Percentiles rank a stretch among this genome's conserved stretches.
Conservation (phyloP, 495 filamentous ascomycete species). For the Penicillium diatomitis region DNA sequence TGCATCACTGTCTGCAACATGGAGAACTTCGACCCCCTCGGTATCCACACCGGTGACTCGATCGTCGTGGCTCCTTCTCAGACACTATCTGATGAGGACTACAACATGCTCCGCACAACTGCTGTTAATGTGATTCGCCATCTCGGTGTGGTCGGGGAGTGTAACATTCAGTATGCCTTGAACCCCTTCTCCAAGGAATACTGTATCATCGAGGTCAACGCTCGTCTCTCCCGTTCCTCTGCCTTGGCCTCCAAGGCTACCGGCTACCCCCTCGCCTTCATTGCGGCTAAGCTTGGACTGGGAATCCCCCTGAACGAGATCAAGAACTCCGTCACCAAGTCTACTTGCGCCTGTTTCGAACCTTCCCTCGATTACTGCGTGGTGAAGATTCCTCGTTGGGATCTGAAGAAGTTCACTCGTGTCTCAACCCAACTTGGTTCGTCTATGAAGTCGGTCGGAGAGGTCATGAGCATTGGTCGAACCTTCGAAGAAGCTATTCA, state of each 20-base stretch:
- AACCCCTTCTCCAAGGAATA: constrained; percentile 97
- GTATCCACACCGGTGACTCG: constrained; percentile 96
- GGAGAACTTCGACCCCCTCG: constrained; percentile 98
- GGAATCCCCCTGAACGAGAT: constrained; percentile 95
- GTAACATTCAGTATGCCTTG: constrained; percentile 96
- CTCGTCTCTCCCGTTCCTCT: constrained; percentile 91
- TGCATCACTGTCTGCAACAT: constrained; percentile 99
- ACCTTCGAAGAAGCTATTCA: constrained; percentile 98
- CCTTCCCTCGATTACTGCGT: constrained; percentile 98
- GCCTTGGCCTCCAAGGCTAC: constrained; percentile 96
- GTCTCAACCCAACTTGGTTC: constrained; percentile 92
- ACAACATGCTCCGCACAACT: constrained; percentile 97
- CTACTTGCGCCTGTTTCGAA: constrained; percentile 96
- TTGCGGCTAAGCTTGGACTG: constrained; percentile 89
- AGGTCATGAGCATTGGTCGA: constrained; percentile 96
- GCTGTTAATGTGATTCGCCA: constrained; percentile 99
- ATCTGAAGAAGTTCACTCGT: constrained; percentile 95
- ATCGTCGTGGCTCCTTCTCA: constrained; percentile 97
- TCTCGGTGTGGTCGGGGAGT: constrained; percentile 93
- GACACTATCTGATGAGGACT: constrained; percentile 94
- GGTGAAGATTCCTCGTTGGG: constrained; percentile 98
- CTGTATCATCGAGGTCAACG: constrained; percentile 98
- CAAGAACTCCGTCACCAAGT: constrained; percentile 90
- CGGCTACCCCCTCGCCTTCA: constrained; percentile 93
- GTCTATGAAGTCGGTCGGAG: constrained; percentile 99